Evolutionary conservation across 257 asterid species (phyloP), one percentile per base, ranked within the genome.

Genomic region (Apocynum venetum): DNA sequence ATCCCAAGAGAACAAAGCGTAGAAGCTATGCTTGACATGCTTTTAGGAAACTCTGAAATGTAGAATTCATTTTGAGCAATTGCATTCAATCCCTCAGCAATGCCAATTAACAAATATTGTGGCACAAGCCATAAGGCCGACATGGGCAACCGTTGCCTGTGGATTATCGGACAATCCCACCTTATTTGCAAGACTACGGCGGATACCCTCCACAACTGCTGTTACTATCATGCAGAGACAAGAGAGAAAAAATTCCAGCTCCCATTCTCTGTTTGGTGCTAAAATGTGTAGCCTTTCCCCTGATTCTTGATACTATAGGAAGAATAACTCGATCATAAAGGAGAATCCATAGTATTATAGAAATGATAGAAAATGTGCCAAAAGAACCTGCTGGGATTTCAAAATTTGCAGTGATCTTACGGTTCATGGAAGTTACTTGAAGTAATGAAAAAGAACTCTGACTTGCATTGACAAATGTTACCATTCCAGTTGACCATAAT

Each of bases 91-190:
- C 92, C 97, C 86, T 85, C 98, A 0, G 96, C 92, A 4, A 93
- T 76, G 15, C 98, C 98, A 3, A 61, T 20, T 73, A 91, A 81
- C 77, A 82, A 79, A 35, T 91, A 56, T 40, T 93, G 98, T 0
- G 98, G 98, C 35, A 93, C 72, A 70, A 93, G 81, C 97, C 96
- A 93, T 71, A 91, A n/a, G 0, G 96, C 97, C 4, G 97, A 91
- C 88, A 93, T 87, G 25, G 69, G 72, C 1, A 71, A 71, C 70
- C 4, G 63, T 35, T 0, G 77, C 72, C 72, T 59, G 8, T 8
- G 78, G 83, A 73, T 64, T 55, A 59, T 82, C 76, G 14, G 65
- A 65, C 35, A 64, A 56, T 8, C 85, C 85, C 70, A 79, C 74
- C 31, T 63, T 35, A 43, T 74, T 61, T n/a, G 86, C 89, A 0